These are phyloP conservation scores for Ustilago lituana DNA, from an alignment of 1,284 basidiomycete genomes.

Conservation along the genomic window DNA sequence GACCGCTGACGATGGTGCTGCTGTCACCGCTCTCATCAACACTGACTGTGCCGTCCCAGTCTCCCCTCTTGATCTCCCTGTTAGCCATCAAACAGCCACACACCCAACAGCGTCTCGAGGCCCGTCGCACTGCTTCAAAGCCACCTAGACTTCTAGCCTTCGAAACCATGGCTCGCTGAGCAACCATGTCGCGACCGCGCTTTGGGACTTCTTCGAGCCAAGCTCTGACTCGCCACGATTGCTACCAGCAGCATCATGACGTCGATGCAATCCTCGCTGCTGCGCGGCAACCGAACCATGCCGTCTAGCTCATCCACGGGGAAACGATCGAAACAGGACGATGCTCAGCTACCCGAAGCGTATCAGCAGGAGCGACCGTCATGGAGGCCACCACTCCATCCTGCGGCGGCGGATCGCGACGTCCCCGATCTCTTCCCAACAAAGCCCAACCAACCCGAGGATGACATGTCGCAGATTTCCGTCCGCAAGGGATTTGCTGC, in stretches of 20 bases:
- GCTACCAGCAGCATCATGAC: slow-evolving; percentile 10
- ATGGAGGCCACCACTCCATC: slow-evolving; percentile 61
- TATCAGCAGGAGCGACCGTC: slow-evolving; percentile 52
- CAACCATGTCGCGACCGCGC: not conserved
- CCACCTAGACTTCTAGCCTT: too few relatives aligned
- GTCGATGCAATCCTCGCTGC: slow-evolving; percentile 17
- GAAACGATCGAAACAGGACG: slow-evolving; percentile 18
- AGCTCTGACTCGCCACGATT: not conserved
- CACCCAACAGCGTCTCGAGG: too few relatives aligned
- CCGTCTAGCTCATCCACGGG: slow-evolving; percentile 2
- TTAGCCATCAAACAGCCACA: too few relatives aligned
- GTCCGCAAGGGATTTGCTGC: slow-evolving; percentile 81
- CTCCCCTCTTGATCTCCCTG: too few relatives aligned
- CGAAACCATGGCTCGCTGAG: not conserved
- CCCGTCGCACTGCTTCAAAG: too few relatives aligned
- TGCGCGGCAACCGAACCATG: slow-evolving; percentile 10
- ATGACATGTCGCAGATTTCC: slow-evolving; percentile 78
- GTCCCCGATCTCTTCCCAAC: slow-evolving; percentile 83
- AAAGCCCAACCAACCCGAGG: slow-evolving; percentile 83
- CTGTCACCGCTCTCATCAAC: too few relatives aligned
- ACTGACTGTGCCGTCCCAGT: too few relatives aligned
- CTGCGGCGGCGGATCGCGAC: slow-evolving; percentile 23
- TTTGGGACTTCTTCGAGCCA: not conserved
- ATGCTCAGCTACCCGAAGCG: slow-evolving; percentile 25
- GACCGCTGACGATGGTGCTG: too few relatives aligned